phyloP scores from a whole-genome alignment of 2,329 filamentous ascomycete genomes.

The Aureobasidium uvarum region DNA sequence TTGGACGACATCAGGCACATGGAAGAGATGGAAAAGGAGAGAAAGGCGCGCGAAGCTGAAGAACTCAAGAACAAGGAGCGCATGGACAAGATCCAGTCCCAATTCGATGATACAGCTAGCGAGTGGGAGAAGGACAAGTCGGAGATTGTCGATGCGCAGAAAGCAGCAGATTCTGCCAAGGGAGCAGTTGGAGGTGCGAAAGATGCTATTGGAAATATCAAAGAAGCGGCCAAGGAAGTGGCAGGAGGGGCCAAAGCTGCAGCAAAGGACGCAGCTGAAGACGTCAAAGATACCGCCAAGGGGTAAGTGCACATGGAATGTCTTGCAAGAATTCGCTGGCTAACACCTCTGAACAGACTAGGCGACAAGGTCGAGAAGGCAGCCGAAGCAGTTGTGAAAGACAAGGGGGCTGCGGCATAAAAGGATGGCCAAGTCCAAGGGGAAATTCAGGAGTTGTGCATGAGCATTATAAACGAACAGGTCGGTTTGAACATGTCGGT shows the following conservation, averaged over 20 bases:
- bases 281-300: constrained; percentile 32
- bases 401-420: not conserved
- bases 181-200: constrained; percentile 35
- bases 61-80: constrained; percentile 71
- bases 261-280: constrained; percentile 20
- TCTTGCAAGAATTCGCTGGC: not conserved
- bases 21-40: constrained; percentile 96
- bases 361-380: constrained; percentile 25
- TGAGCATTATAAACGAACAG: constrained; percentile 9
- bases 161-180: constrained; percentile 41
- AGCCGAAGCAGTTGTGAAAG: constrained; percentile 23
- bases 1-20: constrained; percentile 96
- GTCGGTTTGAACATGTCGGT: constrained; percentile 11
- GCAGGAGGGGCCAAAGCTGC: constrained; percentile 45
- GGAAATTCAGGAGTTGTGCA: constrained; percentile 1
- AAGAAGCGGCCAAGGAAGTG: constrained; percentile 46
- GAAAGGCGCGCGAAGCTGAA: constrained; percentile 73
- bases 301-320: not conserved
- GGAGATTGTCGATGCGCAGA: constrained; percentile 64
- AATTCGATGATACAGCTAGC: constrained; percentile 72
- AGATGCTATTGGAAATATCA: constrained; percentile 26
- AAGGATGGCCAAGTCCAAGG: not conserved
- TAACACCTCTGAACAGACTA: constrained; percentile 9
- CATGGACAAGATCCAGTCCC: constrained; percentile 73
- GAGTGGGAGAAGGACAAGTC: constrained; percentile 93